Evolutionary conservation across 139 green algal genomes (phyloP).

Genomic region (Coelastrella sp.): DNA sequence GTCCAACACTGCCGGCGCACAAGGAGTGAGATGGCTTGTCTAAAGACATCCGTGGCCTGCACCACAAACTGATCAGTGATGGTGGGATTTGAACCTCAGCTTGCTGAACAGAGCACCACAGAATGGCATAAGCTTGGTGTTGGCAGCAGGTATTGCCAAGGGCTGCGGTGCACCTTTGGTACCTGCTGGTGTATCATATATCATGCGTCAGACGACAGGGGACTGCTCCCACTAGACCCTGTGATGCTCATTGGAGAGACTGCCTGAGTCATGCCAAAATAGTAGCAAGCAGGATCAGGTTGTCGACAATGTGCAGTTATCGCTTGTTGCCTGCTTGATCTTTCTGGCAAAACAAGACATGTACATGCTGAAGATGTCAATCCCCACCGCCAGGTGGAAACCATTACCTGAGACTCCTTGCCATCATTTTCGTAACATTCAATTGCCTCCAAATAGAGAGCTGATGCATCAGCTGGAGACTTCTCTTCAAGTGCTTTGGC

Average conservation of each 20-base stretch:
- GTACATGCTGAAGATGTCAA: too few relatives aligned
- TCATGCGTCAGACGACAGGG: too few relatives aligned
- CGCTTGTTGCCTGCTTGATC: not conserved
- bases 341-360: not conserved
- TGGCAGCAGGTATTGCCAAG: too few relatives aligned
- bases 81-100: too few relatives aligned
- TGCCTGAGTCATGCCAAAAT: not conserved
- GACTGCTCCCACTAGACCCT: too few relatives aligned
- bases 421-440: conserved; percentile 72
- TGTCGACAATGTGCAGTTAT: not conserved
- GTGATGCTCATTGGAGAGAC: too few relatives aligned
- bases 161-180: too few relatives aligned
- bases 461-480: conserved; percentile 51
- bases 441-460: conserved; percentile 59
- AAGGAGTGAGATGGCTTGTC: conserved; percentile 49
- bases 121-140: too few relatives aligned
- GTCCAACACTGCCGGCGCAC: conserved; percentile 33
- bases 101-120: too few relatives aligned
- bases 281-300: not conserved
- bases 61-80: too few relatives aligned
- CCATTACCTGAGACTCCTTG: conserved; percentile 54
- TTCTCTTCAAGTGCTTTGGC: conserved; percentile 71
- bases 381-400: too few relatives aligned
- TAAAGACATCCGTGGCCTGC: conserved; percentile 64
- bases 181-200: too few relatives aligned